phyloP scores from a whole-genome alignment of 2,329 filamentous ascomycete genomes.

The Gnomoniopsis smithogilvyi region DNA sequence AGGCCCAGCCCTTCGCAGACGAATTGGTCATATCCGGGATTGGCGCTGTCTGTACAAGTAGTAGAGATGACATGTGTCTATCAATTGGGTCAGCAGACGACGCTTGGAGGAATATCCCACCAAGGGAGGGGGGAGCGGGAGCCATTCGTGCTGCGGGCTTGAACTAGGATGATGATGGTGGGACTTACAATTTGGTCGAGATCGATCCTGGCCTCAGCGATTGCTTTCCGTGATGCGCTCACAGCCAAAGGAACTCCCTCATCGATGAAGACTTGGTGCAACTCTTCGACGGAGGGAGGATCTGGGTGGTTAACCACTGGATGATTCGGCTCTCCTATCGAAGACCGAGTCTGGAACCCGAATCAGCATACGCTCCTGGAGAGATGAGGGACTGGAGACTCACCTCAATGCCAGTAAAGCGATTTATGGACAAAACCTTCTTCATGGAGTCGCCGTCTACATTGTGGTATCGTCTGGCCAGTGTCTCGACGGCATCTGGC shows the following conservation, averaged over 20 bases:
- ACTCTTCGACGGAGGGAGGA: conserved; percentile 52
- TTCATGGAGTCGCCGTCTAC: conserved; percentile 57
- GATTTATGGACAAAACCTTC: conserved; percentile 62
- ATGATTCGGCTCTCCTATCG: conserved; percentile 59
- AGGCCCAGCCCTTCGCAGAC: conserved; percentile 58
- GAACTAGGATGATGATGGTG: neutral
- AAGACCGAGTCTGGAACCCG: conserved; percentile 45
- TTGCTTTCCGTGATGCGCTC: conserved; percentile 50
- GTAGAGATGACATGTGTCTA: conserved; percentile 64
- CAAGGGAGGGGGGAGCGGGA: neutral
- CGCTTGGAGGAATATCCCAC: too few species aligned
- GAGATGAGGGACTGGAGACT: neutral
- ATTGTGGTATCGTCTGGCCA: conserved; percentile 53
- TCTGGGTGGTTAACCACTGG: conserved; percentile 55
- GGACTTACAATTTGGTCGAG: conserved; percentile 41
- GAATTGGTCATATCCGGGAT: conserved; percentile 66
- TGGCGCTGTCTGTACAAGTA: conserved; percentile 67
- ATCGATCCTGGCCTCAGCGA: conserved; percentile 51
- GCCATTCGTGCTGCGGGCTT: neutral
- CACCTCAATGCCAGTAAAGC: conserved; percentile 60
- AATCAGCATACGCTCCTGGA: too few species aligned
- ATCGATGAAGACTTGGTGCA: conserved; percentile 53
- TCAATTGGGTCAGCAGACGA: neutral
- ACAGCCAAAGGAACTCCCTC: conserved; percentile 58
- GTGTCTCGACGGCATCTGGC: conserved; percentile 45